phyloP scores from a whole-genome alignment of 1,284 basidiomycete species.

The Cerioporus squamosus region DNA sequence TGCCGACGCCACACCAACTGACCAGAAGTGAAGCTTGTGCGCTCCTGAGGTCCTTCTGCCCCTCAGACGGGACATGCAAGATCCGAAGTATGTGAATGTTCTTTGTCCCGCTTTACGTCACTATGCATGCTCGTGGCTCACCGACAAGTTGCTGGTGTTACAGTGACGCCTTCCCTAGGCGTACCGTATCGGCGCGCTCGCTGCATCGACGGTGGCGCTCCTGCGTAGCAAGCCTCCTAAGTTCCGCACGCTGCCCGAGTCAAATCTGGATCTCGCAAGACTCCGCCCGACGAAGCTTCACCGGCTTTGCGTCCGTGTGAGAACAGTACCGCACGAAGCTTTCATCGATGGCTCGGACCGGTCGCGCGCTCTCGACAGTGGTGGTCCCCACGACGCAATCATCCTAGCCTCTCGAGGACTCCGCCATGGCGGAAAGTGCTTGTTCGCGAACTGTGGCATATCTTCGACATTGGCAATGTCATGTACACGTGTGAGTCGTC shows the following conservation, averaged over 20 bases:
- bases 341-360: constrained; percentile 15
- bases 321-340: constrained; percentile 10
- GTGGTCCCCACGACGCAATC: not conserved
- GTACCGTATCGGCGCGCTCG: constrained; percentile 13
- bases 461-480: not conserved
- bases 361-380: constrained; percentile 1
- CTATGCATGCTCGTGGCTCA: not conserved
- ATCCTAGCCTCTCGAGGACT: not conserved
- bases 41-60: not conserved
- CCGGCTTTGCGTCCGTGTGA: constrained; percentile 10
- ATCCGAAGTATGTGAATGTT: constrained; percentile 12
- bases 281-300: constrained; percentile 1
- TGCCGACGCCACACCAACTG: not conserved
- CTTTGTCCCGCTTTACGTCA: constrained; percentile 15
- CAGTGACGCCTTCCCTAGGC: not conserved
- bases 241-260: constrained; percentile 2
- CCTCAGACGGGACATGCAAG: not conserved
- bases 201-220: not conserved
- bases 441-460: not conserved
- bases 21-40: not conserved
- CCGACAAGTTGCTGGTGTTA: constrained; percentile 6
- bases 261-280: constrained; percentile 7
- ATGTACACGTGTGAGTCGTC: not conserved
- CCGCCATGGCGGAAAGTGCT: constrained; percentile 4
- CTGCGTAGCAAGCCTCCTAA: not conserved